Conservation (phyloP, 2,329 filamentous ascomycete genomes). For the Tricladium varicosporioides region DNA sequence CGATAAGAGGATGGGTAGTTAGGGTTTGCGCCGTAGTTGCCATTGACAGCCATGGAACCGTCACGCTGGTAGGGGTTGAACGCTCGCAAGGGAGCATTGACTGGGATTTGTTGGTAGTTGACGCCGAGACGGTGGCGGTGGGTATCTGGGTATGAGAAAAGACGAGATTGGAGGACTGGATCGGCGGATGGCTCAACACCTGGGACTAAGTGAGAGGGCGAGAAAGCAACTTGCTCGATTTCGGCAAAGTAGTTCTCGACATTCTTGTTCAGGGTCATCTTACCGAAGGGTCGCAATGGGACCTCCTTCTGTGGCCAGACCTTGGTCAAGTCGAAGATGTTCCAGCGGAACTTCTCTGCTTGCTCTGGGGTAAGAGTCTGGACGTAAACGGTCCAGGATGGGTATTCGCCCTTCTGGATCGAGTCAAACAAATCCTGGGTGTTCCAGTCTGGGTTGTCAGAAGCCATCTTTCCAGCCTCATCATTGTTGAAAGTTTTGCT, state of each 20-base stretch:
- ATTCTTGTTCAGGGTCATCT: conserved; percentile 64
- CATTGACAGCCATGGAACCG: conserved; percentile 67
- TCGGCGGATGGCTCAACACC: conserved; percentile 69
- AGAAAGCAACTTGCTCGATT: conserved; percentile 70
- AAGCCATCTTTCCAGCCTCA: conserved; percentile 52
- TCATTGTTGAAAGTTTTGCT: conserved; percentile 57
- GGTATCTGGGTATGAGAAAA: conserved; percentile 70
- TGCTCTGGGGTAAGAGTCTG: conserved; percentile 62
- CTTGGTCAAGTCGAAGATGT: conserved; percentile 69
- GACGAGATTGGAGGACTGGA: conserved; percentile 65
- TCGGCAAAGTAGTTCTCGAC: conserved; percentile 61
- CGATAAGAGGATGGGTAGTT: conserved; percentile 56
- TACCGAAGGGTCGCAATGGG: conserved; percentile 59
- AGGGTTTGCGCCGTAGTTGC: conserved; percentile 59
- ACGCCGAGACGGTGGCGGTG: conserved; percentile 55
- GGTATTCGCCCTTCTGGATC: conserved; percentile 59
- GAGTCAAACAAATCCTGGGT: conserved; percentile 63
- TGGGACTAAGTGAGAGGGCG: conserved; percentile 63
- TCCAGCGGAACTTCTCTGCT: conserved; percentile 59
- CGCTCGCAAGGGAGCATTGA: conserved; percentile 44
- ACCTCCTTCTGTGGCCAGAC: conserved; percentile 64
- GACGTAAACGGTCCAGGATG: conserved; percentile 62
- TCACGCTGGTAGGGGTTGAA: conserved; percentile 73
- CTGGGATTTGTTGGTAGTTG: conserved; percentile 59
- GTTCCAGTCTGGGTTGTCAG: conserved; percentile 59